Base-by-base conservation (phyloP, 169 alveolate species). In the Plasmodium yoelii region DNA sequence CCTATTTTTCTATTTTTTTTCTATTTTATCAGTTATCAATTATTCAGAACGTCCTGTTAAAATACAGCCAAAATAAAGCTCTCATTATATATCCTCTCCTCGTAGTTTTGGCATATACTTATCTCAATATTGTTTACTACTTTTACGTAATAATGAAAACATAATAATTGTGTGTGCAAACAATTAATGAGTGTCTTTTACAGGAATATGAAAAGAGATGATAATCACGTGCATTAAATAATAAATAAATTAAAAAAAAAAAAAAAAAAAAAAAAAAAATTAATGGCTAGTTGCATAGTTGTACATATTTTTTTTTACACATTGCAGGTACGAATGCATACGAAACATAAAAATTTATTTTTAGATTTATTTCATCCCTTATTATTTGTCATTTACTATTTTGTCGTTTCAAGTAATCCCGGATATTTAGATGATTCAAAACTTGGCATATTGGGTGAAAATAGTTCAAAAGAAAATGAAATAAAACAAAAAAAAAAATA, bases 371-470 rank as follows among this genome's bases (percentile, higher is more conserved):
- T 59, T 59, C 74, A 80, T 70, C 90, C 80, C 13, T 10, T 65
- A 13, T 49, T 80, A 49, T 65, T 80, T 69, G 22, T 80, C 1
- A 42, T 55, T 28, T 80, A 80, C 49, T 80, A 65, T 70, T 49
- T 65, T 56, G 90, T 64, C 53, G 56, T 80, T 51, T 65, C 90
- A 15, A 80, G 82, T 13, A 59, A 80, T 24, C 90, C 90, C 5
- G 90, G 90, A 7, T 80, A 51, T 60, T 65, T 80, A 28, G 69
- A 80, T 9, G 42, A 44, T 26, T 9, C 57, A 13, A 22, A 63
- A 59, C 57, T 1, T 18, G n/a, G 19, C 13, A 22, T 24, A 24
- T 2, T 24, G 4, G 15, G 4, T 13, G n/a, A 44, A 9, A 13
- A 19, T 26, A n/a, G 3, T 19, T 19, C 22, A 57, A 19, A 15